Evolutionary conservation across 2,329 filamentous ascomycete genomes (phyloP), one percentile per base, ranked within the genome.

Genomic region (Colletotrichum tofieldiae): DNA sequence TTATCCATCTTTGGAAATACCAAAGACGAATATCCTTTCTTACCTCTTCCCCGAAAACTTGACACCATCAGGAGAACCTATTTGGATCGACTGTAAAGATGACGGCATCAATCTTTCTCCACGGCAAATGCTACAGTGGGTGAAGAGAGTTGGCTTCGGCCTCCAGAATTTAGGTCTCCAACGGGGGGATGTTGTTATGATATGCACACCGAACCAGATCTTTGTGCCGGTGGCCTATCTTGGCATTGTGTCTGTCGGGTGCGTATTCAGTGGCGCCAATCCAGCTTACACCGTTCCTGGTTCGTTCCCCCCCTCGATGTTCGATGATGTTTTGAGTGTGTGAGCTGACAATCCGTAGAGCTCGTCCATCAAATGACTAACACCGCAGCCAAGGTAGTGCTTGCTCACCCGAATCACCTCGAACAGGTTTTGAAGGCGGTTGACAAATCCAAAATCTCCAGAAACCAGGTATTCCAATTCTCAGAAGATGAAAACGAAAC

Each of bases 181-280:
- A 67, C 81, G 78, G 61, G 85, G 85, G 16, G 87, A 90, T 63
- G 86, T 88, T 2, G 85, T 88, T 41, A 83, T 90, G 82, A 83
- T 89, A 54, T 87, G 86, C 75, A 86, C 86, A 0, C 83, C 85
- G 2, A 90, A 90, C 75, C 86, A 89, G 73, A 85, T 90, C 49
- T 88, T 87, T 73, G 84, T 90, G 1, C 88, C 88, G 0, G 85
- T 86, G 5, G 85, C 86, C 18, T 90, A 88, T 75, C 79, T 89
- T 6, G 88, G 86, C 3, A 84, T 88, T 49, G 84, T 88, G 1
- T 88, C 87, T 0, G 83, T 84, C 29, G 87, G 87, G 3, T 85
- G 82, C 70, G 83, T 87, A 29, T 90, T 90, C 78, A 89, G 84
- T 63, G 88, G 86, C 26, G 86, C 84, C 5, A 90, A 89, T 75